Percentiles rank a stretch among this genome's conserved stretches.
phyloP scores from a whole-genome alignment of 164 flowering plant species.

The Umbellularia californica region DNA sequence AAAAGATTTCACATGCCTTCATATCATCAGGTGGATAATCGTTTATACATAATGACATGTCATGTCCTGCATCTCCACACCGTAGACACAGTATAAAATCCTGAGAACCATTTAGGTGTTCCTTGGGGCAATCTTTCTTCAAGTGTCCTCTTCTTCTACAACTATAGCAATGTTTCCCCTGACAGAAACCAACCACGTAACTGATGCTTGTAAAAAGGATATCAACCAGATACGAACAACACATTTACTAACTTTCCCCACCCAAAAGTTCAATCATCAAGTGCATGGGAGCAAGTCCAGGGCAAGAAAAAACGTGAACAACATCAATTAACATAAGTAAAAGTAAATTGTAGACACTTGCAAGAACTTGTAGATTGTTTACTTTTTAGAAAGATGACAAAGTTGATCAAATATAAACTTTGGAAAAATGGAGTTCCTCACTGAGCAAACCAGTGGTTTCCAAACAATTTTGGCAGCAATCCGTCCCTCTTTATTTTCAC shows the following conservation, averaged over 20 bases:
- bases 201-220: neutral
- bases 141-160: constrained; percentile 78
- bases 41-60: constrained; percentile 45
- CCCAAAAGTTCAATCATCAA: too few species aligned
- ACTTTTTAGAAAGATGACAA: too few species aligned
- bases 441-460: neutral
- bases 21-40: constrained; percentile 54
- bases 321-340: too few species aligned
- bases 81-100: constrained; percentile 51
- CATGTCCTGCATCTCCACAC: constrained; percentile 67
- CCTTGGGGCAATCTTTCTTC: constrained; percentile 78
- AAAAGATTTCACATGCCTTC: constrained; percentile 40
- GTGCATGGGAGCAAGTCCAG: too few species aligned
- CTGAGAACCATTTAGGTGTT: constrained; percentile 18
- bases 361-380: too few species aligned
- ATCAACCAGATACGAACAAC: neutral
- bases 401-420: too few species aligned
- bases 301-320: too few species aligned
- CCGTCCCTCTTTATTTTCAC: neutral
- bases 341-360: too few species aligned
- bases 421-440: too few species aligned
- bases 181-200: constrained; percentile 7
- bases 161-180: constrained; percentile 70
- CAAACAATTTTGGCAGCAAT: neutral
- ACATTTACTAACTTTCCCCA: neutral